A percentile compares a stretch with the other conserved stretches of the same genome.
These are phyloP conservation scores for Sedum album DNA, from an alignment of 164 flowering plant species.

Conservation along the genomic window DNA sequence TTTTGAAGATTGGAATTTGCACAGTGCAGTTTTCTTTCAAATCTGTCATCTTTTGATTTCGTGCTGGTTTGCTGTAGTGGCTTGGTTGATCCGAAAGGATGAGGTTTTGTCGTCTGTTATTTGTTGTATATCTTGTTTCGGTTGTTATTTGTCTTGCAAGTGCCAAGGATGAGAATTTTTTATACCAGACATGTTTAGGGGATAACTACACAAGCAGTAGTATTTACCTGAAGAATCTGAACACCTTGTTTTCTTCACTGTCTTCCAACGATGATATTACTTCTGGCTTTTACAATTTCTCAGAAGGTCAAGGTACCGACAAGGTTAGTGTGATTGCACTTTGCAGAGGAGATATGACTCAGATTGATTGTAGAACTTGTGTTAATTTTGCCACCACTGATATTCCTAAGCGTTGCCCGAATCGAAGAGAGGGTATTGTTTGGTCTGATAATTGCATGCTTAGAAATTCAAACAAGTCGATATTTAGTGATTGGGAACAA, in stretches of 20 bases:
- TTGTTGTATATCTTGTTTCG: background rate
- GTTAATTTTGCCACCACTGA: conserved; percentile 10
- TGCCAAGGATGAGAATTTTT: too few relatives aligned
- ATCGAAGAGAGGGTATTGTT: too few relatives aligned
- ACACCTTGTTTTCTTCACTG: conserved; percentile 16
- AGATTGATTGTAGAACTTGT: conserved; percentile 16
- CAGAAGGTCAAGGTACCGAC: conserved; percentile 13
- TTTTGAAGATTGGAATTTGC: background rate
- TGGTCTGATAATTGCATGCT: too few relatives aligned
- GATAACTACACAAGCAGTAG: conserved; percentile 11
- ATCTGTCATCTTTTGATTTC: background rate
- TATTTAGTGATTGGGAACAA: background rate
- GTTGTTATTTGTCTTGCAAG: too few relatives aligned
- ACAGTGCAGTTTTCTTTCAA: too few relatives aligned
- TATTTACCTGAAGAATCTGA: conserved; percentile 17
- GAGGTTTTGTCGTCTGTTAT: background rate
- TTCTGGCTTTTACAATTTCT: conserved; percentile 17
- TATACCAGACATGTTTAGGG: background rate
- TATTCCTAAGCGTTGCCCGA: too few relatives aligned
- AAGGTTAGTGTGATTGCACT: conserved; percentile 20
- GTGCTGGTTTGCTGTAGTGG: background rate
- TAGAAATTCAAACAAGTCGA: too few relatives aligned
- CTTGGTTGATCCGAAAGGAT: background rate
- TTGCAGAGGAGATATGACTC: conserved; percentile 27
- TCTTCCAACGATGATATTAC: conserved; percentile 15